Base-by-base conservation (phyloP, 345 rosid genomes). In the Eucalyptus camaldulensis region DNA sequence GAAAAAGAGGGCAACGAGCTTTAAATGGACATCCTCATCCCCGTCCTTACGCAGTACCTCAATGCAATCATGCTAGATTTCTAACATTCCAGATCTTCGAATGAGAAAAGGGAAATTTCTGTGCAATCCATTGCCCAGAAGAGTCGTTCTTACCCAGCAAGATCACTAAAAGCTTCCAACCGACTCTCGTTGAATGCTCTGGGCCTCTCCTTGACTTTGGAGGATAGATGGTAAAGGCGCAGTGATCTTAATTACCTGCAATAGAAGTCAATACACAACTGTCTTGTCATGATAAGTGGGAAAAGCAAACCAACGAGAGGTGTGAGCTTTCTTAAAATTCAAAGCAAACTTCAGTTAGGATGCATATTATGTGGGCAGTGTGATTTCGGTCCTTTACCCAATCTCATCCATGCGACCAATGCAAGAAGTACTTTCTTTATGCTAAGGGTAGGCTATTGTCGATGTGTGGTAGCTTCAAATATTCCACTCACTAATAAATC, bases 141-240 rank as follows among this genome's bases (percentile, higher is more conserved):
- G 83, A 40, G 47, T 76, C 13, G 83, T 76, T 21, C 83, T 37
- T 21, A 76, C 83, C 83, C 83, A 76, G 47, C 45, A 76, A 37
- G 83, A 37, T 76, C 83, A 76, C 83, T 19, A 21, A 14, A 37
- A 76, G 83, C 21, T 37, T 76, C 83, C 45, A 10, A 76, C 47
- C 83, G 15, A 10, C 27, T 76, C 83, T 37, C 24, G 47, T 76
- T 19, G 45, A 76, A 76, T 40, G 83, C 45, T 76, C 27, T 37
- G 47, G 83, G 93, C 58, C 88, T 96, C 94, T 49, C 89, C 91
- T 22, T 88, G 88, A 47, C 93, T 94, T 90, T 86, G 93, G 65
- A 97, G 96, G 83, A 89, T 58, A 15, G 94, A 51, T 65, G 96
- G 96, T 62, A 95, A 92, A 5, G 96, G 95, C 5, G 98, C 98